These are phyloP conservation scores for Hyphopichia burtonii DNA, from an alignment of 1,139 yeast species.

Conservation along the genomic window DNA sequence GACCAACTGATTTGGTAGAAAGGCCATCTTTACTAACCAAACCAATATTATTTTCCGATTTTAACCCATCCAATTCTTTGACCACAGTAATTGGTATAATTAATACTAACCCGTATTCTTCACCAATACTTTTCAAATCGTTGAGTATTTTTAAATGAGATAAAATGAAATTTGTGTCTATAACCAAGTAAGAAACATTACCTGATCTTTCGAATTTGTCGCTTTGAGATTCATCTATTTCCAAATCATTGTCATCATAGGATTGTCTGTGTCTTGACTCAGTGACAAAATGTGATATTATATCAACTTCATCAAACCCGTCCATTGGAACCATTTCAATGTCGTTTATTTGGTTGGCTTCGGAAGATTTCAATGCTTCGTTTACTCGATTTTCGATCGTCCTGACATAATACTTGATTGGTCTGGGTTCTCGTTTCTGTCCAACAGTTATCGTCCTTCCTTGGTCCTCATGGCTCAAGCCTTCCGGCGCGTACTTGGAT, in stretches of 20 bases:
- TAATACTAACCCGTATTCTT: slow-evolving; percentile 45
- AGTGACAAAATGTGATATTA: slow-evolving; percentile 43
- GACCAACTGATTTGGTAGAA: slow-evolving; percentile 42
- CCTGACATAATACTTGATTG: slow-evolving; percentile 26
- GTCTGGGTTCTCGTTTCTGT: slow-evolving; percentile 11
- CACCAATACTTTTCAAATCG: slow-evolving; percentile 41
- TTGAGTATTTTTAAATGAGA: slow-evolving; percentile 61
- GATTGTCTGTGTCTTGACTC: slow-evolving; percentile 17
- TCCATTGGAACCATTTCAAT: slow-evolving; percentile 54
- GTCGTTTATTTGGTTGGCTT: slow-evolving; percentile 31
- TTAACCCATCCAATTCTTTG: slow-evolving; percentile 78
- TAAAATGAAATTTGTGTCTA: slow-evolving; percentile 78
- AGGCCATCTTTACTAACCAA: slow-evolving; percentile 2
- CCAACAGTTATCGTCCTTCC: slow-evolving; percentile 35
- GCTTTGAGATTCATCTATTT: slow-evolving; percentile 14
- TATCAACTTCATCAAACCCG: slow-evolving; percentile 42
- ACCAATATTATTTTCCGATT: slow-evolving; percentile 19
- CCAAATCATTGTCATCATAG: slow-evolving; percentile 15
- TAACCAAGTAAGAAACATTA: slow-evolving; percentile 44
- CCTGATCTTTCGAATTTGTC: slow-evolving; percentile 15
- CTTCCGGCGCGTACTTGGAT: slow-evolving; percentile 45
- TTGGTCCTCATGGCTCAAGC: slow-evolving; percentile 32
- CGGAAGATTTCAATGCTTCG: slow-evolving; percentile 19
- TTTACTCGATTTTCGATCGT: slow-evolving; percentile 35
- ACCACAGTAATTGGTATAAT: slow-evolving; percentile 71